These are phyloP conservation scores for Peniophora sp. DNA, from an alignment of 1,284 basidiomycete genomes.

Conservation along the genomic window DNA sequence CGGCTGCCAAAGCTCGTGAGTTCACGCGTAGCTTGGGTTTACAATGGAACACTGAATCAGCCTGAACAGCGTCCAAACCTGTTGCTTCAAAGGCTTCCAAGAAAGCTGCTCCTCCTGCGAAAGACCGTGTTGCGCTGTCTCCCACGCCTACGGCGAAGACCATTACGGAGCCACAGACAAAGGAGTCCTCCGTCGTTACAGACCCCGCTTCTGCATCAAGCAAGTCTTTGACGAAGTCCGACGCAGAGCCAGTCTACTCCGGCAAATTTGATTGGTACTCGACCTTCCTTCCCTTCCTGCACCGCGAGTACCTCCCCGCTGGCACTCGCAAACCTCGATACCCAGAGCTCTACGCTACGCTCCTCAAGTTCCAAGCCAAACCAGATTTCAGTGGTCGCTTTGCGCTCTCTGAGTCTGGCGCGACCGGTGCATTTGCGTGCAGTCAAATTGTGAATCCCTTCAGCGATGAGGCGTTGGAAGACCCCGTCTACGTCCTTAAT, in stretches of 20 bases:
- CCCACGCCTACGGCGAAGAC: no score
- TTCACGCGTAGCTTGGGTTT: no score
- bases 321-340: conserved; percentile 4
- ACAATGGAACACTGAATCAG: no score
- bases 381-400: conserved; percentile 3
- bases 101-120: no score
- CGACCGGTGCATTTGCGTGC: background rate
- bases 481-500: background rate
- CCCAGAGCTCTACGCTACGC: conserved; percentile 3
- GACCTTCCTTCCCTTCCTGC: conserved; percentile 1
- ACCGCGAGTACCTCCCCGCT: conserved; percentile 2
- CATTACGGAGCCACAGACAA: no score
- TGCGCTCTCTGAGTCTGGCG: background rate
- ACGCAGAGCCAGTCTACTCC: background rate
- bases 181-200: no score
- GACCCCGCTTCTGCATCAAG: no score
- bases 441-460: background rate
- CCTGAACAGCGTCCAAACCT: no score
- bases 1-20: no score
- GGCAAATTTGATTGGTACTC: conserved; percentile 9
- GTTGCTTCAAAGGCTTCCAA: no score
- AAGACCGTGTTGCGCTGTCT: no score
- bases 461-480: background rate
- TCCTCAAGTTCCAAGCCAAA: conserved; percentile 5
- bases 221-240: no score